Conservation (phyloP, 805 yeast species). For the Ogataea siamensis region DNA sequence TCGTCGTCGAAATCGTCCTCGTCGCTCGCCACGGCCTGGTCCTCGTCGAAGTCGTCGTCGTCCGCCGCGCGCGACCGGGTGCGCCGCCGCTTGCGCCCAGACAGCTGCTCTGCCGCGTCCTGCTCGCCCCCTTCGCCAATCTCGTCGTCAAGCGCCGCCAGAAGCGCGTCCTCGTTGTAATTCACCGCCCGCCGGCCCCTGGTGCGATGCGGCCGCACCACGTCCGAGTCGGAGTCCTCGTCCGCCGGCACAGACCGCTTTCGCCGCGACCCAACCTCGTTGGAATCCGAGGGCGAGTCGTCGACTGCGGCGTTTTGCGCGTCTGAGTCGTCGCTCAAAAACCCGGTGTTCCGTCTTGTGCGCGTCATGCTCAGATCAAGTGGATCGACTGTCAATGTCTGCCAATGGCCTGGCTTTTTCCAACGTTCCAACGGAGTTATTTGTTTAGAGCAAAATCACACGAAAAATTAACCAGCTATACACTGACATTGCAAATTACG, state of each 20-base stretch:
- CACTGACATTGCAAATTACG: slow-evolving; percentile 7
- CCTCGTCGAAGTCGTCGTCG: slow-evolving; percentile 26
- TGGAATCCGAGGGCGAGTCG: not conserved
- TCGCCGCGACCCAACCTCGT: slow-evolving; percentile 2
- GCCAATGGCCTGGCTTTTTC: slow-evolving; percentile 1
- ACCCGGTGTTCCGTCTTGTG: slow-evolving; percentile 7
- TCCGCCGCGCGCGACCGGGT: slow-evolving; percentile 24
- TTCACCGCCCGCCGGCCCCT: slow-evolving; percentile 33
- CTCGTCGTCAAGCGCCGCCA: slow-evolving; percentile 28
- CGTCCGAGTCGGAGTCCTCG: slow-evolving; percentile 9
- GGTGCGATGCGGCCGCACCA: slow-evolving; percentile 26
- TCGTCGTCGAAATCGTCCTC: slow-evolving; percentile 26
- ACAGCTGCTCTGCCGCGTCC: slow-evolving; percentile 17
- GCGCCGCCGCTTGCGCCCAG: slow-evolving; percentile 13
- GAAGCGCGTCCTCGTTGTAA: slow-evolving; percentile 34
- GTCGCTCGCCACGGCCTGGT: slow-evolving; percentile 15
- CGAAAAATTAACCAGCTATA: slow-evolving; percentile 1
- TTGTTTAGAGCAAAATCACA: slow-evolving; percentile 6
- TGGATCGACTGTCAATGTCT: not conserved
- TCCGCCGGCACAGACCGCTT: slow-evolving; percentile 1
- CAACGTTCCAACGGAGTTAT: not conserved
- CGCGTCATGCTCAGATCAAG: slow-evolving; percentile 7
- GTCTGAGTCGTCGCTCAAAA: slow-evolving; percentile 4
- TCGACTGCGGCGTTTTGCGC: not conserved
- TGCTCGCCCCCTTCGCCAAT: slow-evolving; percentile 25